Evolutionary conservation across 2,329 filamentous ascomycete genomes (phyloP), one percentile per base, ranked within the genome.

Genomic region (Sporothrix variecibatus): DNA sequence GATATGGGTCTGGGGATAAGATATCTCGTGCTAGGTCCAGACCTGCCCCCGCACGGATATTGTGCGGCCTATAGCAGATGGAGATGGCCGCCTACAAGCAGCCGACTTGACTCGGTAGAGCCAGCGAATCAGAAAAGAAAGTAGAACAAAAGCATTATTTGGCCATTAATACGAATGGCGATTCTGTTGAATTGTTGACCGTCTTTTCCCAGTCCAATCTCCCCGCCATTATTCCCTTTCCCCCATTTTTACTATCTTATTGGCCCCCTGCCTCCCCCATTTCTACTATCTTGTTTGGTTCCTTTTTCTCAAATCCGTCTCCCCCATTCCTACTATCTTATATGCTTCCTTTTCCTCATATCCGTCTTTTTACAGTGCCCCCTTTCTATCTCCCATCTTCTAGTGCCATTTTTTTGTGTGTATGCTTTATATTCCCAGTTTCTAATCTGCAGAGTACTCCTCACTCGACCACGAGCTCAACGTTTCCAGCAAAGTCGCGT

Each of bases 391-490:
- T 34, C 34, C 34, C 34, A 34, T 8, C 8, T 8, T 34, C 2
- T 34, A 34, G 4, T 34, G 34, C 46, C 46, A 49, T 34, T 34
- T 34, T 34, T 34, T 34, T 8, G 34, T 34, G 34, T 34, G 34
- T 34, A 8, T 34, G 34, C n/a, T 34, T 34, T 34, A 8, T 34
- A 49, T 20, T 49, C 9, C 11, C 43, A 49, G 11, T 49, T 49
- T 49, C 34, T 8, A 34, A 34, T 34, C 34, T 34, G 34, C 34
- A 8, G 34, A 34, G 43, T 49, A 15, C 43, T 46, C 12, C 67
- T 28, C 17, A 75, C 49, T 73, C 68, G 1, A 75, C 74, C 0
- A 60, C 9, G n/a, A 77, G 15, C 0, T 74, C 46, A 0, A 76
- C 31, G 2, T 68, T 68, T 1, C 73, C 74, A 0, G 46, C 43